A percentile compares a stretch with the other conserved stretches of the same genome.
These are phyloP conservation scores for Microascus cirrosus DNA, from an alignment of 2,329 filamentous ascomycete species.

Conservation along the genomic window DNA sequence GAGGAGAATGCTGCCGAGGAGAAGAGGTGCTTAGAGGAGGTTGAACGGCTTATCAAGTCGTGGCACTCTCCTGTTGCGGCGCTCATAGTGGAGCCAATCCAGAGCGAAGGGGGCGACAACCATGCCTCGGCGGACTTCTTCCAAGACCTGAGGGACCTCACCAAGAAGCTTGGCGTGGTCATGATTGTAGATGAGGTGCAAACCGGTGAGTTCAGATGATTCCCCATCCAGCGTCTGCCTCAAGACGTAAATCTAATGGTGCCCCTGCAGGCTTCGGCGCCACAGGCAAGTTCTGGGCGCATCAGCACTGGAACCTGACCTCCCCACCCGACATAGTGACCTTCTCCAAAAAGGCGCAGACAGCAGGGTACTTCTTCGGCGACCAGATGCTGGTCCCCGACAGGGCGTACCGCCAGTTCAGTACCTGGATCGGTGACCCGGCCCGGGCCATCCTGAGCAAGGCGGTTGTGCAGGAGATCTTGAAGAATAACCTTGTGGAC, in stretches of 20 bases:
- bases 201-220: constrained; percentile 39
- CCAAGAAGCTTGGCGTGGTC: constrained; percentile 64
- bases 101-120: constrained; percentile 92
- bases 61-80: constrained; percentile 74
- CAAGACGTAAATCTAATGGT: neutral
- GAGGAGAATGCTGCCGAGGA: constrained; percentile 64
- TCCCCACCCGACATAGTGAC: constrained; percentile 86
- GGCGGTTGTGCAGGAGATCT: constrained; percentile 72
- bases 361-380: constrained; percentile 84
- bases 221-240: neutral
- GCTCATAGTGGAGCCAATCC: constrained; percentile 79
- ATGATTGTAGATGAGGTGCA: constrained; percentile 93
- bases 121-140: constrained; percentile 84
- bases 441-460: constrained; percentile 76
- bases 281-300: constrained; percentile 91
- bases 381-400: constrained; percentile 73
- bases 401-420: constrained; percentile 92
- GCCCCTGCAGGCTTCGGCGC: constrained; percentile 59
- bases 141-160: constrained; percentile 69
- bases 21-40: constrained; percentile 68
- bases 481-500: constrained; percentile 64
- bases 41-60: constrained; percentile 68
- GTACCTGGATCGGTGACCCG: constrained; percentile 95
- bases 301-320: constrained; percentile 82
- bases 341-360: constrained; percentile 91